Evolutionary conservation across 805 yeast species (phyloP).

Genomic region (Ogataea polymorpha): DNA sequence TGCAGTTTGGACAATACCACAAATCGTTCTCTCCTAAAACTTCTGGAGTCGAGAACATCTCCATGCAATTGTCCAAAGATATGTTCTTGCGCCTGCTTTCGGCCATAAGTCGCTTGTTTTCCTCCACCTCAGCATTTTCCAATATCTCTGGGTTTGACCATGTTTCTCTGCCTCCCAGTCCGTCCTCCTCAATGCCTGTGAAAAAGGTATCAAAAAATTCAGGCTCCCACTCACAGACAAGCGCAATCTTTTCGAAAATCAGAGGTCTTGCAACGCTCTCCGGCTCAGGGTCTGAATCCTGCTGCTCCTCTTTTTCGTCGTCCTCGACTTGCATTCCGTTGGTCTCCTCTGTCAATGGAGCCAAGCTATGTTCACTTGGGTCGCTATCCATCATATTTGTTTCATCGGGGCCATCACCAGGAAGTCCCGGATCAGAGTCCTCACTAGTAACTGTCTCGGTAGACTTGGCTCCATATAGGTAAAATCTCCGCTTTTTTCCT

Average conservation of each 20-base stretch:
- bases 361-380: not conserved
- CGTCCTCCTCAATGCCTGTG: constrained; percentile 42
- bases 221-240: constrained; percentile 68
- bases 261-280: constrained; percentile 16
- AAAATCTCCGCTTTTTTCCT: constrained; percentile 26
- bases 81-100: constrained; percentile 39
- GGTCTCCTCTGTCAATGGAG: not conserved
- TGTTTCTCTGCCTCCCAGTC: constrained; percentile 46
- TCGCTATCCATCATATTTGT: too few species aligned
- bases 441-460: not conserved
- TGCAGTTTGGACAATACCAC: constrained; percentile 92
- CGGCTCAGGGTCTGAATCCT: constrained; percentile 11
- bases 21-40: constrained; percentile 82
- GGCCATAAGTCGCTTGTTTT: constrained; percentile 35
- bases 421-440: too few species aligned
- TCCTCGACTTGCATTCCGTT: constrained; percentile 1
- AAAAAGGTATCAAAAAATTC: constrained; percentile 51
- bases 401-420: too few species aligned
- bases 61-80: constrained; percentile 70
- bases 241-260: constrained; percentile 35
- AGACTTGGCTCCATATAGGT: not conserved
- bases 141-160: constrained; percentile 54
- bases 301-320: not conserved
- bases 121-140: constrained; percentile 54
- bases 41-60: constrained; percentile 75